Base-by-base conservation (phyloP, 106 monocot species). In the Vanilla planifolia region DNA sequence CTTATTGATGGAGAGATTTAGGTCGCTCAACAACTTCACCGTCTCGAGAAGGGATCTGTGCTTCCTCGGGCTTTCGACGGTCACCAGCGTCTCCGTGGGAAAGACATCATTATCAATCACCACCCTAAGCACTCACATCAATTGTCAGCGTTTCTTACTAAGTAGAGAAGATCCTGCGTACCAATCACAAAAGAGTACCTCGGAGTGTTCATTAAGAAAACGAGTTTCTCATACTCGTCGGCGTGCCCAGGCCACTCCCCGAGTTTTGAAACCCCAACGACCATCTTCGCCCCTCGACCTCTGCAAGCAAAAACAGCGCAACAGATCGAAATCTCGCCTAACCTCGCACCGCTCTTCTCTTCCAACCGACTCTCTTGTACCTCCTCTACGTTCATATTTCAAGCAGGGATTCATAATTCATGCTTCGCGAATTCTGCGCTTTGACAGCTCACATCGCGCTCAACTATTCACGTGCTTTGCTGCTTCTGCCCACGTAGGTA, bases 1-100 rank as follows among this genome's bases (percentile, higher is more conserved):
- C 67, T 85, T 85, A 23, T 22, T 17, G 15, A 66, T 55, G 10
- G 41, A 55, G 17, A 66, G 66, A 28, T 66, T 23, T 22, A 66
- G 66, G 17, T 55, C 66, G 41, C 22, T 66, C 5, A 66, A 42
- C 39, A 66, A 36, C 28, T 66, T 51, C 8, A 66, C 66, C 4
- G 53, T 41, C 28, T 55, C 52, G 22, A 66, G 25, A 3, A 66
- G 66, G 42, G 20, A 55, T 3, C 37, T 39, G 33, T 66, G 66
- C 37, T 55, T 55, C 53, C 34, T 66, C 8, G 66, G 53, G 28
- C 66, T 66, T 26, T 66, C 66, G 8, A 66, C 66, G 41, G 47
- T 66, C n/a, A 66, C 66, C 8, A 66, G 25, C 25, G 66, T 66
- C 51, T 51, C 53, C 13, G 23, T 27, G 9, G 24, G 25, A 40